Evolutionary conservation across 192 early-diverging fungal species (phyloP).

Genomic region (Umbelopsis vinacea): DNA sequence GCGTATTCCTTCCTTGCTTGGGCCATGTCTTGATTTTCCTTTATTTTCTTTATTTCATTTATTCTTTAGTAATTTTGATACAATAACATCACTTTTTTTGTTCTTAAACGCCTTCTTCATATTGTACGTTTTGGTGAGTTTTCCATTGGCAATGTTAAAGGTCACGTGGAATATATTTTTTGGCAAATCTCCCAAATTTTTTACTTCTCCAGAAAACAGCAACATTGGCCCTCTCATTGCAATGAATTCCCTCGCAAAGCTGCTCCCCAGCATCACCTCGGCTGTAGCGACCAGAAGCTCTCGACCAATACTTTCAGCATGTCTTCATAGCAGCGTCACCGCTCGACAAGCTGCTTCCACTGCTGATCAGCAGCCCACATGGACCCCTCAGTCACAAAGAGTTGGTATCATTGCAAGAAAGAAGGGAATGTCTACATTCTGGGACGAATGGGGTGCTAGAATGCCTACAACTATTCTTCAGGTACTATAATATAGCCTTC

Average conservation of each 20-base stretch:
- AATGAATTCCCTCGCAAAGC: constrained; percentile 10
- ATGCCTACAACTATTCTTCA: constrained; percentile 90
- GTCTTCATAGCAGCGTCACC: constrained; percentile 31
- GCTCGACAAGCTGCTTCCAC: constrained; percentile 35
- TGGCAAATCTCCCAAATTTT: constrained; percentile 8
- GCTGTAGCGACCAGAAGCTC: constrained; percentile 5
- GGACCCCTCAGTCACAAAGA: constrained; percentile 58
- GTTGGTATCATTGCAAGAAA: constrained; percentile 88
- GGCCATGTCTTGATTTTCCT: too few species aligned
- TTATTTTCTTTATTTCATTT: too few species aligned
- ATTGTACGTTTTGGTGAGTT: too few species aligned
- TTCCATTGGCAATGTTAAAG: too few species aligned
- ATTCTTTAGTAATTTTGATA: too few species aligned
- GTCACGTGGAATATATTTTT: background rate
- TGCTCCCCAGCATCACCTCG: constrained; percentile 14
- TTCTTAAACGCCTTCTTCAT: too few species aligned
- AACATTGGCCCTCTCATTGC: constrained; percentile 7
- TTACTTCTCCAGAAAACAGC: constrained; percentile 1
- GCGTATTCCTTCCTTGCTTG: too few species aligned
- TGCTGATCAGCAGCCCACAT: constrained; percentile 6
- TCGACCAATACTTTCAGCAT: constrained; percentile 16
- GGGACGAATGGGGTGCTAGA: constrained; percentile 92
- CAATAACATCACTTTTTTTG: too few species aligned
- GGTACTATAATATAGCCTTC: constrained; percentile 41
- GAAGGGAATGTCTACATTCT: constrained; percentile 93